These are phyloP conservation scores for Linnemannia exigua DNA, from an alignment of 192 early-diverging fungal genomes.

Conservation along the genomic window DNA sequence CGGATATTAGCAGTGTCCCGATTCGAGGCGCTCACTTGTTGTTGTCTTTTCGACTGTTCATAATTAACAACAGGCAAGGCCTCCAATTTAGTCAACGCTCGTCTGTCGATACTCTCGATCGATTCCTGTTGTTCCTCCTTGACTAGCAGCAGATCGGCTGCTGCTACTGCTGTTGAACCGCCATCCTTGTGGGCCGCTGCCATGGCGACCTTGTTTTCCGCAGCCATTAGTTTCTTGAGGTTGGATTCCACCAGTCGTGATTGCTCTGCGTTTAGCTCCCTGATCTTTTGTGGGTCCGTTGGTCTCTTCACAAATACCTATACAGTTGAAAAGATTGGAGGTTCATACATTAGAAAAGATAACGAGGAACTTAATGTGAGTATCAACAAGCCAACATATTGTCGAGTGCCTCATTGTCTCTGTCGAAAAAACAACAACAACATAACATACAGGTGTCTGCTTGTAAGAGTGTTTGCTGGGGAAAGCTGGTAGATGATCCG, in stretches of 20 bases:
- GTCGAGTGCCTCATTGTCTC: too few relatives aligned
- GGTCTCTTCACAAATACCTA: constrained; percentile 68
- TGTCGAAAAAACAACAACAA: too few relatives aligned
- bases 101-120: constrained; percentile 18
- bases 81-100: constrained; percentile 30
- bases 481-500: constrained; percentile 64
- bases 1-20: constrained; percentile 11
- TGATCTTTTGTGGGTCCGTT: constrained; percentile 64
- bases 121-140: constrained; percentile 39
- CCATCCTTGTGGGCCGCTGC: constrained; percentile 51
- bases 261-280: constrained; percentile 67
- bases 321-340: background rate
- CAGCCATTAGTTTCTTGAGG: constrained; percentile 62
- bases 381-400: too few relatives aligned
- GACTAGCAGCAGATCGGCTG: constrained; percentile 22
- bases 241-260: constrained; percentile 69
- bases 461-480: constrained; percentile 71
- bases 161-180: background rate
- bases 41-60: constrained; percentile 38
- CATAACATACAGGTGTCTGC: constrained; percentile 65
- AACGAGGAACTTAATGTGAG: background rate
- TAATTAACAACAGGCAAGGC: constrained; percentile 52
- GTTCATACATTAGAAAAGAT: too few relatives aligned
- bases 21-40: constrained; percentile 16
- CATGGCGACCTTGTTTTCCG: constrained; percentile 53